A percentile compares a stretch with the other conserved stretches of the same genome.
These are phyloP conservation scores for Euphorbia pulcherrima DNA, from an alignment of 345 rosid genomes.

Conservation along the genomic window DNA sequence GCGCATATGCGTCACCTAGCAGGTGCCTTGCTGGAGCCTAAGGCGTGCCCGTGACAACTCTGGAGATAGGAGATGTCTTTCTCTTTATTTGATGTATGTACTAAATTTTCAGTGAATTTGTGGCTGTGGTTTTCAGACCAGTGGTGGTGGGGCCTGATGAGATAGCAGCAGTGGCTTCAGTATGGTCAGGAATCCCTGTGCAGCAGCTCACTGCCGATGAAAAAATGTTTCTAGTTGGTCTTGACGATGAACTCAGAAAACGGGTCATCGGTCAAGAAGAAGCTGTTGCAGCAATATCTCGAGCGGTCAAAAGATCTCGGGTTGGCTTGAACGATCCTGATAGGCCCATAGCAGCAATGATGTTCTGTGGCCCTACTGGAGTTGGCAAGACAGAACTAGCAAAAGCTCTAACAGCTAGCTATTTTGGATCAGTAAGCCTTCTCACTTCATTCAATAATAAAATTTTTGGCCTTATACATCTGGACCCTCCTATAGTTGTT, in stretches of 20 bases:
- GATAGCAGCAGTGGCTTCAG: constrained; percentile 85
- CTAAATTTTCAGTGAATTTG: constrained; percentile 10
- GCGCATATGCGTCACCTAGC: too few species aligned
- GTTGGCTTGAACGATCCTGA: constrained; percentile 85
- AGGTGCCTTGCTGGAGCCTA: too few species aligned
- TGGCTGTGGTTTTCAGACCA: constrained; percentile 50
- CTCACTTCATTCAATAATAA: constrained; percentile 1
- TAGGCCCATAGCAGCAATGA: constrained; percentile 93
- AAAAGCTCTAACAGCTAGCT: constrained; percentile 77
- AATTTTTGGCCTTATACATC: too few species aligned
- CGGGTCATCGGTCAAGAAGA: constrained; percentile 95
- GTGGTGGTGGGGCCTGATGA: constrained; percentile 78
- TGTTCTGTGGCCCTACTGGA: constrained; percentile 98
- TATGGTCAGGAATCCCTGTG: constrained; percentile 97
- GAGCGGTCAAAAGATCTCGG: constrained; percentile 94
- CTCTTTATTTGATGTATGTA: constrained; percentile 4
- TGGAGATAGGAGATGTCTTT: constrained; percentile 3
- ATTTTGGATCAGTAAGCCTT: constrained; percentile 83
- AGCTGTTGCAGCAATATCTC: constrained; percentile 84
- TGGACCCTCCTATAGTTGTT: too few species aligned
- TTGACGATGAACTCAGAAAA: constrained; percentile 69
- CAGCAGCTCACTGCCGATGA: constrained; percentile 96
- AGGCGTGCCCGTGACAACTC: too few species aligned
- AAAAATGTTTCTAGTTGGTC: constrained; percentile 65
- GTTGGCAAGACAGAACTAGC: constrained; percentile 96